Evolutionary conservation across 768 basidiomycete genomes (phyloP).

Genomic region (Hypholoma sublateritium): DNA sequence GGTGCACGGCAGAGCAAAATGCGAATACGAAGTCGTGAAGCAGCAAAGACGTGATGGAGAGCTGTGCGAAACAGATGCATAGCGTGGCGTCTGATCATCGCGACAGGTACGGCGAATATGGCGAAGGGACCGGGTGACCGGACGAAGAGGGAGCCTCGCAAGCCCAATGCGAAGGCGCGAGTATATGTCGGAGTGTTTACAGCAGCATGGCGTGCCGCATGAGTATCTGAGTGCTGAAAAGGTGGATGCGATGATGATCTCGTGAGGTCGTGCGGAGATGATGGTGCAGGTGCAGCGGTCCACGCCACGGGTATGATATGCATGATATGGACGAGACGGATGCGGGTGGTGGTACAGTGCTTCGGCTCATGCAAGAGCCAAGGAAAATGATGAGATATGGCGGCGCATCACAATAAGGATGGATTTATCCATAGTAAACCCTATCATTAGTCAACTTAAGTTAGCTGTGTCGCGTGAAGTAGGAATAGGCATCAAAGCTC

Average conservation of each 20-base stretch:
- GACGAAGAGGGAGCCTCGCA: constrained; percentile 6
- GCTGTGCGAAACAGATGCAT: not conserved
- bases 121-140: constrained; percentile 5
- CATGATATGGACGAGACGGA: constrained; percentile 4
- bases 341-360: constrained; percentile 21
- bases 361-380: constrained; percentile 13
- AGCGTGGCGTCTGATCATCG: constrained; percentile 1
- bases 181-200: too few species aligned
- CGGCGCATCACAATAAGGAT: not conserved
- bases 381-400: constrained; percentile 7
- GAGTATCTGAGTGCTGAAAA: constrained; percentile 5
- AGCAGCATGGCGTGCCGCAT: too few species aligned
- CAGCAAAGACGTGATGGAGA: not conserved
- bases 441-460: constrained; percentile 14
- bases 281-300: constrained; percentile 24
- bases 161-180: not conserved
- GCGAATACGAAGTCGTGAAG: not conserved
- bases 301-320: constrained; percentile 27
- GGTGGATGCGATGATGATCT: constrained; percentile 10
- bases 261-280: constrained; percentile 4
- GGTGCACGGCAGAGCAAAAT: constrained; percentile 4
- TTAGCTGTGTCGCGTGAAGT: not conserved
- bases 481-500: constrained; percentile 29
- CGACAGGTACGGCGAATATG: not conserved
- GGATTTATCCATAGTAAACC: constrained; percentile 29